Evolutionary conservation across 1,139 yeast genomes (phyloP).

Genomic region (Yamadazyma jaroonii): DNA sequence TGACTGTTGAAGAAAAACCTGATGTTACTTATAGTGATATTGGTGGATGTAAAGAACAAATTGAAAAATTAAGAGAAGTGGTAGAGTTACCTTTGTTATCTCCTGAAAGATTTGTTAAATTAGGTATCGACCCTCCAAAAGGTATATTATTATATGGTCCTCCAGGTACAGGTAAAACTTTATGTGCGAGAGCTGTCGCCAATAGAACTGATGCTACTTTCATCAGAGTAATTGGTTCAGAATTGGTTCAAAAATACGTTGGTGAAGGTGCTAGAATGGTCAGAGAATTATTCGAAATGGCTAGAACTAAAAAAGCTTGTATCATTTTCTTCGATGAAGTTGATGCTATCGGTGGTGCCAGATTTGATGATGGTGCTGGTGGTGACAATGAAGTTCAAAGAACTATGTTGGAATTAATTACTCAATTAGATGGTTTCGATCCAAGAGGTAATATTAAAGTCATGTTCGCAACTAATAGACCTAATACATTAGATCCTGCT

Average conservation of each 20-base stretch:
- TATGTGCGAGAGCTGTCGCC: slow-evolving; percentile 98
- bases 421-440: slow-evolving; percentile 96
- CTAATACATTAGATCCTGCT: slow-evolving; percentile 97
- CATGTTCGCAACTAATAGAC: slow-evolving; percentile 98
- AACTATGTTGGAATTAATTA: slow-evolving; percentile 96
- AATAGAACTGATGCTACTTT: slow-evolving; percentile 98
- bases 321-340: slow-evolving; percentile 95
- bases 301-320: slow-evolving; percentile 95
- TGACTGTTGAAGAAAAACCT: slow-evolving; percentile 99
- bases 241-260: slow-evolving; percentile 94
- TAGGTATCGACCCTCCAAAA: slow-evolving; percentile 98
- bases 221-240: slow-evolving; percentile 96
- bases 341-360: slow-evolving; percentile 98
- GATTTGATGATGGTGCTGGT: slow-evolving; percentile 99
- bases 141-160: slow-evolving; percentile 96
- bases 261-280: slow-evolving; percentile 99
- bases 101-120: slow-evolving; percentile 92
- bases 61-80: slow-evolving; percentile 94
- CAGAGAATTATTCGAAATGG: slow-evolving; percentile 97
- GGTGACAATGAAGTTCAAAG: slow-evolving; percentile 99
- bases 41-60: slow-evolving; percentile 98
- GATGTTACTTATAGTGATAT: slow-evolving; percentile 88
- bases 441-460: slow-evolving; percentile 98
- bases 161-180: slow-evolving; percentile 97
- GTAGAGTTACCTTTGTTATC: slow-evolving; percentile 92